Percentiles rank a stretch among this genome's conserved stretches.
Conservation (phyloP, 2,329 filamentous ascomycete genomes). For the Talaromyces piceae region DNA sequence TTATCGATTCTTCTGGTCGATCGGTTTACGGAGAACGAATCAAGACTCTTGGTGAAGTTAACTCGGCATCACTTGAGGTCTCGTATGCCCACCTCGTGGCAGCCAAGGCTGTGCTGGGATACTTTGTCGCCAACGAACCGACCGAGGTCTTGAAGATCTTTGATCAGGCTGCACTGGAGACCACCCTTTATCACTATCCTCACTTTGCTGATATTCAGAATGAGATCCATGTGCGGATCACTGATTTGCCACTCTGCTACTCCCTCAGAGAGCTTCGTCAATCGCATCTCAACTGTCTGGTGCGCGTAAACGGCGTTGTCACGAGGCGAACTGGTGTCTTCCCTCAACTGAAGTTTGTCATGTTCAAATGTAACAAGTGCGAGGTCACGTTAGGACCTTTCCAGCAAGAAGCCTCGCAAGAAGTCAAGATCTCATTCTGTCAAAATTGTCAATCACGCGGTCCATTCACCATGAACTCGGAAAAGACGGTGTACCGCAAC, state of each 20-base stretch:
- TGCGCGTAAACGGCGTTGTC: conserved; percentile 90
- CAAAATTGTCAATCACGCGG: conserved; percentile 93
- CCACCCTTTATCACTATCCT: conserved; percentile 89
- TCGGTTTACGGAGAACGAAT: conserved; percentile 96
- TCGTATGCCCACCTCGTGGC: conserved; percentile 88
- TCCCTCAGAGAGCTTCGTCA: conserved; percentile 92
- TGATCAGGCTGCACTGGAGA: conserved; percentile 93
- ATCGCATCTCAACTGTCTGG: conserved; percentile 89
- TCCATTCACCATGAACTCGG: conserved; percentile 90
- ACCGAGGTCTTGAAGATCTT: conserved; percentile 95
- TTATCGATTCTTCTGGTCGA: conserved; percentile 77
- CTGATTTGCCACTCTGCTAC: conserved; percentile 88
- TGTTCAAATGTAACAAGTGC: conserved; percentile 94
- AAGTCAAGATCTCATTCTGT: conserved; percentile 94
- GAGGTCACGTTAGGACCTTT: conserved; percentile 87
- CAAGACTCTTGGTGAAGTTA: conserved; percentile 90
- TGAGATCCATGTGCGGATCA: conserved; percentile 95
- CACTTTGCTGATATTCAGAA: conserved; percentile 97
- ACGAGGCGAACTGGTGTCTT: conserved; percentile 93
- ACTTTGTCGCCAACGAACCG: conserved; percentile 92
- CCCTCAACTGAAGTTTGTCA: conserved; percentile 95
- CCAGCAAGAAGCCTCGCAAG: conserved; percentile 92
- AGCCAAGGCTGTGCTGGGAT: conserved; percentile 87
- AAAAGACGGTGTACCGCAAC: conserved; percentile 97
- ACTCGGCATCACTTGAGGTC: conserved; percentile 91